These are phyloP conservation scores for Alternaria panax DNA, from an alignment of 2,329 filamentous ascomycete genomes.

Conservation along the genomic window DNA sequence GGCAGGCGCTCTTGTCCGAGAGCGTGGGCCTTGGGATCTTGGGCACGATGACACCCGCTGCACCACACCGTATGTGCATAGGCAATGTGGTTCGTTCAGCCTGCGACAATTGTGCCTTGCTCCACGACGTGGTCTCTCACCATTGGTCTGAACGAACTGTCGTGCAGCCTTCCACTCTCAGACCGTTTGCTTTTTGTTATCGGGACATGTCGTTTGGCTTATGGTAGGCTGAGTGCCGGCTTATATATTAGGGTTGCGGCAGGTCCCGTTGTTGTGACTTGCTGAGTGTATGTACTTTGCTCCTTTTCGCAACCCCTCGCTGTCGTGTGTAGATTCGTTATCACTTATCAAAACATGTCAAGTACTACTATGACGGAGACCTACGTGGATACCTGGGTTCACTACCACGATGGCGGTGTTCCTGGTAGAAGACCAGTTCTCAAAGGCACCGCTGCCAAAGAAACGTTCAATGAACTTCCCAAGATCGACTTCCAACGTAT, in stretches of 20 bases:
- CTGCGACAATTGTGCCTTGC: conserved; percentile 2
- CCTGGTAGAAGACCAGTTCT: conserved; percentile 38
- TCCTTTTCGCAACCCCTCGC: background rate
- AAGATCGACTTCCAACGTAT: conserved; percentile 43
- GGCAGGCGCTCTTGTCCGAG: conserved; percentile 18
- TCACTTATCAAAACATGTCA: conserved; percentile 15
- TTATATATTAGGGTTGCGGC: conserved; percentile 9
- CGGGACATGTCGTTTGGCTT: background rate
- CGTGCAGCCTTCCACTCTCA: background rate
- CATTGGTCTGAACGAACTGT: conserved; percentile 4
- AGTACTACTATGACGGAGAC: conserved; percentile 21
- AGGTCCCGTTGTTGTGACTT: conserved; percentile 5
- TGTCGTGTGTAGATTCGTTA: background rate
- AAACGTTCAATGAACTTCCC: conserved; percentile 36
- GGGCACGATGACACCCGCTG: conserved; percentile 2
- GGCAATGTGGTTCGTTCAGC: conserved; percentile 4
- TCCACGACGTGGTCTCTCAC: conserved; percentile 10
- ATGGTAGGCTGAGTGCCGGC: background rate
- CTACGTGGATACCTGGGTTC: conserved; percentile 28
- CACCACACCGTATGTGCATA: background rate
- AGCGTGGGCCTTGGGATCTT: background rate
- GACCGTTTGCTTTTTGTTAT: background rate
- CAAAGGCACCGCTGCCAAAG: conserved; percentile 32
- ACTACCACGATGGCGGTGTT: conserved; percentile 43
- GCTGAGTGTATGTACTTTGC: conserved; percentile 2